phyloP scores from a whole-genome alignment of 1,284 basidiomycete genomes.

The Cryptococcus deneoformans region DNA sequence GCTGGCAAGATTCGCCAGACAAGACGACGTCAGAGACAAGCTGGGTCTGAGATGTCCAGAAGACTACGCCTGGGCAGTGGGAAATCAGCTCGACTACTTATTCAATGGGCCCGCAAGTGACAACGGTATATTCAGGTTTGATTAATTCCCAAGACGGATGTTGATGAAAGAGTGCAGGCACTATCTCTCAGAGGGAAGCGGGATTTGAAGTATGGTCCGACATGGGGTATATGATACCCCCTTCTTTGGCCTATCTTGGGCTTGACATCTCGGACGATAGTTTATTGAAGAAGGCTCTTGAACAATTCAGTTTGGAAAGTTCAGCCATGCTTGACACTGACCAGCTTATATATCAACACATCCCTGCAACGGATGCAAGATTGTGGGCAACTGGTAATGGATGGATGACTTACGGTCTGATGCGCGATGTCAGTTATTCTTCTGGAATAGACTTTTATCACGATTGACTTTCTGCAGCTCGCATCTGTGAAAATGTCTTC shows the following conservation, averaged over 20 bases:
- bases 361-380: slow-evolving; percentile 54
- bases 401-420: slow-evolving; percentile 32
- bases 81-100: slow-evolving; percentile 30
- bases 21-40: slow-evolving; percentile 6
- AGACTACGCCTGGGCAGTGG: slow-evolving; percentile 34
- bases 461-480: slow-evolving; percentile 6
- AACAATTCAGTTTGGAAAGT: slow-evolving; percentile 55
- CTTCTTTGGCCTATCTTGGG: slow-evolving; percentile 58
- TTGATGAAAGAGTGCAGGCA: slow-evolving; percentile 7
- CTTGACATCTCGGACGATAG: slow-evolving; percentile 51
- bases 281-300: slow-evolving; percentile 53
- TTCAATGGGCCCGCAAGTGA: slow-evolving; percentile 10
- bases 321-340: slow-evolving; percentile 50
- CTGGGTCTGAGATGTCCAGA: slow-evolving; percentile 4
- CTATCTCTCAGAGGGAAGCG: slow-evolving; percentile 30
- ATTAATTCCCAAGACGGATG: background rate
- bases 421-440: slow-evolving; percentile 17
- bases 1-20: slow-evolving; percentile 21
- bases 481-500: slow-evolving; percentile 17
- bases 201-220: slow-evolving; percentile 55
- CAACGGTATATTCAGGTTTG: slow-evolving; percentile 13
- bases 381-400: slow-evolving; percentile 57
- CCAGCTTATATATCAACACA: slow-evolving; percentile 52
- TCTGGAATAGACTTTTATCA: background rate
- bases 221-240: slow-evolving; percentile 63